These are phyloP conservation scores for Phaeosphaeria sp. DNA, from an alignment of 2,329 filamentous ascomycete species.

Conservation along the genomic window DNA sequence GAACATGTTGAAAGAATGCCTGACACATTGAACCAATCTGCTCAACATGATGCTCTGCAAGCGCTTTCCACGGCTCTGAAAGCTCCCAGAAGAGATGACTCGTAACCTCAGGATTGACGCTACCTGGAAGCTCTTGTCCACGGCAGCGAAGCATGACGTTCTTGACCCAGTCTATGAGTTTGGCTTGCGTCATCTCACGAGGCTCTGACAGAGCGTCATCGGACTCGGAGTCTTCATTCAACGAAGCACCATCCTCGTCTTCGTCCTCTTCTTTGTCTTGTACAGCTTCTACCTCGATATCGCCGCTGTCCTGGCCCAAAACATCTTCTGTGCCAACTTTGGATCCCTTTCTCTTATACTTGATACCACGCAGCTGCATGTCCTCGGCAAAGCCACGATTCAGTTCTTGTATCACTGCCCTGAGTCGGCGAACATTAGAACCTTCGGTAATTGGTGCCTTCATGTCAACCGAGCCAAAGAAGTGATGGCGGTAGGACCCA, in stretches of 20 bases:
- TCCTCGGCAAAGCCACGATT: conserved; percentile 55
- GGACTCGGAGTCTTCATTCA: too few relatives aligned
- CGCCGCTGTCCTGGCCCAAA: too few relatives aligned
- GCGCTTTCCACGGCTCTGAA: conserved; percentile 59
- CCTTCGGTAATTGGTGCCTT: conserved; percentile 19
- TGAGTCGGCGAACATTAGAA: conserved; percentile 55
- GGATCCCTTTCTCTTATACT: conserved; percentile 20
- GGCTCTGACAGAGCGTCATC: background rate
- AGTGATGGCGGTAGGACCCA: conserved; percentile 60
- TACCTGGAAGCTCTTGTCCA: conserved; percentile 64
- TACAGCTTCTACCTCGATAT: too few relatives aligned
- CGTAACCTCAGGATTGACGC: conserved; percentile 66
- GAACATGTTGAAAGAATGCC: conserved; percentile 44
- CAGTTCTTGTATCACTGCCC: conserved; percentile 61
- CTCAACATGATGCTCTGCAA: conserved; percentile 46
- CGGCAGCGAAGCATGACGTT: conserved; percentile 51
- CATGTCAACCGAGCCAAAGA: conserved; percentile 53
- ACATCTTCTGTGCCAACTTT: too few relatives aligned
- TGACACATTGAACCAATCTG: conserved; percentile 36
- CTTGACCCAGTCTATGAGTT: conserved; percentile 51
- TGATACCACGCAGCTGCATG: conserved; percentile 54
- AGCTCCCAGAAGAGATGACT: conserved; percentile 66
- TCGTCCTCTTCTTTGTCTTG: too few relatives aligned
- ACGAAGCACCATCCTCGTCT: background rate
- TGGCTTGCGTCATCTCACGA: background rate